Conservation (phyloP, 257 asterid genomes). For the Jacaranda mimosifolia region DNA sequence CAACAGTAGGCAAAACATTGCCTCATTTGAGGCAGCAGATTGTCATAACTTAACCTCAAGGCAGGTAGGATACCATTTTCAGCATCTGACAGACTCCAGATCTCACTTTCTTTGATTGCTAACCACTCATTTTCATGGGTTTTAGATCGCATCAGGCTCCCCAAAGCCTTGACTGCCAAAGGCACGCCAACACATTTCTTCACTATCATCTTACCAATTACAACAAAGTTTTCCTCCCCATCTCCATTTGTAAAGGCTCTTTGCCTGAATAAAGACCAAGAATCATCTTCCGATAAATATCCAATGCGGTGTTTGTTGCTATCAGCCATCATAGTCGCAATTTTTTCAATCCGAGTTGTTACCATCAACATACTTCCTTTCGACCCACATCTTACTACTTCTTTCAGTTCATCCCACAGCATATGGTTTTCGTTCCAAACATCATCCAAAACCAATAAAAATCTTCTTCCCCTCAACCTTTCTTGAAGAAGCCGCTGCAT, state of each 20-base stretch:
- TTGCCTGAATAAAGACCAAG: slow-evolving; percentile 39
- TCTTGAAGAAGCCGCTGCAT: slow-evolving; percentile 30
- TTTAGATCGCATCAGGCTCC: slow-evolving; percentile 37
- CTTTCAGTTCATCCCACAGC: slow-evolving; percentile 40
- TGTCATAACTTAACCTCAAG: slow-evolving; percentile 39
- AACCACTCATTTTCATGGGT: slow-evolving; percentile 26
- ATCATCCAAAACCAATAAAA: slow-evolving; percentile 46
- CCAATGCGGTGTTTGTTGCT: slow-evolving; percentile 14
- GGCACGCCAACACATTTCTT: slow-evolving; percentile 38
- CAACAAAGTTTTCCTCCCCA: slow-evolving; percentile 8
- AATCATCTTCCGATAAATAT: slow-evolving; percentile 30
- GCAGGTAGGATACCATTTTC: slow-evolving; percentile 8
- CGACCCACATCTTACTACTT: slow-evolving; percentile 31
- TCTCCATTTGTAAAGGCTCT: slow-evolving; percentile 29
- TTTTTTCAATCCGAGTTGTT: slow-evolving; percentile 31
- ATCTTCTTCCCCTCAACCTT: slow-evolving; percentile 33
- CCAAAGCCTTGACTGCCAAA: slow-evolving; percentile 35
- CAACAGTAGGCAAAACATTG: slow-evolving; percentile 39
- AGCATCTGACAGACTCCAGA: slow-evolving; percentile 14
- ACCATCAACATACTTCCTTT: slow-evolving; percentile 37
- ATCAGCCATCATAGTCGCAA: slow-evolving; percentile 34
- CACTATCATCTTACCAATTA: slow-evolving; percentile 28
- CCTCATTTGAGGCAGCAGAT: slow-evolving; percentile 28
- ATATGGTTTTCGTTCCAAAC: slow-evolving; percentile 43
- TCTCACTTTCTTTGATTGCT: slow-evolving; percentile 22